These are phyloP conservation scores for Kernera saxatilis DNA, from an alignment of 345 rosid species.

Conservation along the genomic window DNA sequence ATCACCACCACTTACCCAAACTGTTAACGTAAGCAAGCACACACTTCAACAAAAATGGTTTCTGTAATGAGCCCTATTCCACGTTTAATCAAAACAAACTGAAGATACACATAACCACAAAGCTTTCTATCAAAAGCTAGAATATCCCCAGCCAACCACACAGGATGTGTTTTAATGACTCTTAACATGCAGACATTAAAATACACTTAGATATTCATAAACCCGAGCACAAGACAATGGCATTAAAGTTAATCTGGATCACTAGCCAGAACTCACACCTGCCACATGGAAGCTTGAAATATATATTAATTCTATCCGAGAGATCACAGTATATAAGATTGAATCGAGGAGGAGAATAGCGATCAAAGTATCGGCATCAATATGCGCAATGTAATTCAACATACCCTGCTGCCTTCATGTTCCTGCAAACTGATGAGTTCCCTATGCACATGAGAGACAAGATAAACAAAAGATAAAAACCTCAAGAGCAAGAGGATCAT, in stretches of 20 bases:
- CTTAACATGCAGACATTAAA: too few relatives aligned
- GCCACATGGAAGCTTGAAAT: constrained; percentile 39
- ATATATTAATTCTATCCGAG: constrained; percentile 25
- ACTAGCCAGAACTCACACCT: constrained; percentile 28
- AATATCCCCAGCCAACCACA: too few relatives aligned
- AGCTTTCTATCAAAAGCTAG: too few relatives aligned
- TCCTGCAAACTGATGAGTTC: constrained; percentile 17
- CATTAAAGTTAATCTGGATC: neutral
- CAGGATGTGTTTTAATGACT: too few relatives aligned
- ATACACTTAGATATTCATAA: neutral
- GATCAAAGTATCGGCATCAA: neutral
- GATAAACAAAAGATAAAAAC: constrained; percentile 11
- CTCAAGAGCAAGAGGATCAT: constrained; percentile 22
- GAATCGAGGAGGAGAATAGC: neutral
- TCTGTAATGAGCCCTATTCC: neutral
- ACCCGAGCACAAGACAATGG: neutral
- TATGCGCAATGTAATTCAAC: neutral
- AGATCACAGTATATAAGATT: neutral
- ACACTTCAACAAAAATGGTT: neutral
- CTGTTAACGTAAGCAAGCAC: neutral
- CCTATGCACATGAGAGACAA: constrained; percentile 23
- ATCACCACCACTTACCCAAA: constrained; percentile 10
- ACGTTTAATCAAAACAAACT: neutral
- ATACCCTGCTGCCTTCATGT: constrained; percentile 24
- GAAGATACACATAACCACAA: neutral